These are phyloP conservation scores for Penicillium sp. DNA, from an alignment of 2,329 filamentous ascomycete species.

Conservation along the genomic window DNA sequence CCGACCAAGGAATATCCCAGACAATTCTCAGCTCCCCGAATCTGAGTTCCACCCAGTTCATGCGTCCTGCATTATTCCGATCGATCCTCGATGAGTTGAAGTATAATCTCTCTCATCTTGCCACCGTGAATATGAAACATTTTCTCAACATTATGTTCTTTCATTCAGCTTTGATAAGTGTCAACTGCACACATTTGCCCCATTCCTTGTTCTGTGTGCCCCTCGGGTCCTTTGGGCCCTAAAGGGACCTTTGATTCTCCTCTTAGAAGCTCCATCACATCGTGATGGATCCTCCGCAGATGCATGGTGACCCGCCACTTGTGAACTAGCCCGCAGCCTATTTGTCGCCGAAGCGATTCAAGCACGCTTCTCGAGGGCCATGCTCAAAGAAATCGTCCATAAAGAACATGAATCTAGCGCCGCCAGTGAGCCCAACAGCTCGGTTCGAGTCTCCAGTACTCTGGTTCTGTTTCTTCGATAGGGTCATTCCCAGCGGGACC, in stretches of 20 bases:
- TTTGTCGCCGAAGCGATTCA: constrained; percentile 20
- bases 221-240: not conserved
- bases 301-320: constrained; percentile 34
- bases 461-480: constrained; percentile 2
- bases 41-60: constrained; percentile 9
- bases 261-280: constrained; percentile 18
- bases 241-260: constrained; percentile 11
- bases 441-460: not conserved
- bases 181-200: not conserved
- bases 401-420: constrained; percentile 2
- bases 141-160: not conserved
- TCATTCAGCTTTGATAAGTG: not conserved
- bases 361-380: constrained; percentile 13
- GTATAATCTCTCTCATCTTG: not conserved
- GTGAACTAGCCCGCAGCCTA: constrained; percentile 27
- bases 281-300: constrained; percentile 29
- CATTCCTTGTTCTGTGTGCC: not conserved
- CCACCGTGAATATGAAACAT: not conserved
- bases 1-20: constrained; percentile 16
- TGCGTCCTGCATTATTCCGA: constrained; percentile 10
- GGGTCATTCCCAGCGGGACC: not conserved
- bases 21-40: constrained; percentile 7
- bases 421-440: not conserved
- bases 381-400: constrained; percentile 5
- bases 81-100: not conserved